Evolutionary conservation across 1,139 yeast species (phyloP).

Genomic region (Scheffersomyces stambukii): DNA sequence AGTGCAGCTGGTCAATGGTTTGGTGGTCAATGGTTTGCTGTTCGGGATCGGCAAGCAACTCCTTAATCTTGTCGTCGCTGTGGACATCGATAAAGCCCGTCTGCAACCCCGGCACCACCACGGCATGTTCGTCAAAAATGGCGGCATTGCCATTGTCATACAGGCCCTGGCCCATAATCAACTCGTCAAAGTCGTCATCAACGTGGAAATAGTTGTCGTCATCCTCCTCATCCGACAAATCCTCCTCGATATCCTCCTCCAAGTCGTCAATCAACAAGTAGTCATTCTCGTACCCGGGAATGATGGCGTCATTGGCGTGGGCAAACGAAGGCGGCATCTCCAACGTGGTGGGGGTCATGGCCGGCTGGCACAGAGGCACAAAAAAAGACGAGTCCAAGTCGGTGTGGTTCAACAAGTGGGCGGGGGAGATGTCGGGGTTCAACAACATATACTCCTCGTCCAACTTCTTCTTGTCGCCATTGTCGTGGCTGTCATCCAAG

Average conservation of each 20-base stretch:
- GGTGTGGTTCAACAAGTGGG: constrained; percentile 29
- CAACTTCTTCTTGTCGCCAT: constrained; percentile 15
- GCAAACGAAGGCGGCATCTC: too few relatives aligned
- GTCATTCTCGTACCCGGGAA: constrained; percentile 36
- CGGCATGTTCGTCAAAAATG: constrained; percentile 6
- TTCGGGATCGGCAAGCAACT: not conserved
- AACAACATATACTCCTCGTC: constrained; percentile 38
- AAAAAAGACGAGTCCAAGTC: constrained; percentile 27
- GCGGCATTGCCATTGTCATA: constrained; percentile 5
- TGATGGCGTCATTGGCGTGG: constrained; percentile 9
- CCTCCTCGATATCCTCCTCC: constrained; percentile 33
- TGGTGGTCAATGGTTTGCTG: constrained; percentile 1
- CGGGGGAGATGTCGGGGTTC: constrained; percentile 44
- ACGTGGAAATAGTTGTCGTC: constrained; percentile 37
- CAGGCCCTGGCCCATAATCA: constrained; percentile 18
- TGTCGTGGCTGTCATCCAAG: constrained; percentile 18
- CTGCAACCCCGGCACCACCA: not conserved
- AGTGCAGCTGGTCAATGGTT: constrained; percentile 1
- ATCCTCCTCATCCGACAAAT: constrained; percentile 34
- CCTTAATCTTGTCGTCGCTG: not conserved
- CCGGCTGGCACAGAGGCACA: too few relatives aligned
- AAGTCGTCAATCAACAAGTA: constrained; percentile 29
- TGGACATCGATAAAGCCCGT: not conserved
- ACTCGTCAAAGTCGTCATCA: constrained; percentile 35
- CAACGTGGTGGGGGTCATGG: too few relatives aligned